Evolutionary conservation across 2,329 filamentous ascomycete species (phyloP).

Genomic region (Beauveria sp.): DNA sequence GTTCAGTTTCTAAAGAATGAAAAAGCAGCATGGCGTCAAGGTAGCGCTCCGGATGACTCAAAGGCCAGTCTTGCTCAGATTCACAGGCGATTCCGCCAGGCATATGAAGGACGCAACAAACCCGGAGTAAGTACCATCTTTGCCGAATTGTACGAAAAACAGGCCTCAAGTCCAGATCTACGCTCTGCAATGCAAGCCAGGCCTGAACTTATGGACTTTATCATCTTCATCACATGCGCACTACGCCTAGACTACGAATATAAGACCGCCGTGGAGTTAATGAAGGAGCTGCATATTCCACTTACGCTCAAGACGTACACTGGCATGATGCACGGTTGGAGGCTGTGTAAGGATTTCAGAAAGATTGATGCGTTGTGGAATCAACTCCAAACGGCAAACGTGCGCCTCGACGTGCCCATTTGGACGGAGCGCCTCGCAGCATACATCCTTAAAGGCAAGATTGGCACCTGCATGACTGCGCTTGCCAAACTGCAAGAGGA

Average conservation of each 20-base stretch:
- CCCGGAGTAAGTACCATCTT: slow-evolving; percentile 25
- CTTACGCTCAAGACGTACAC: slow-evolving; percentile 64
- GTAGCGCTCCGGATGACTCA: not conserved
- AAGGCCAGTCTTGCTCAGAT: slow-evolving; percentile 14
- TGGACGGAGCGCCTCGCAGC: slow-evolving; percentile 67
- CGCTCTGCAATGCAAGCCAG: slow-evolving; percentile 23
- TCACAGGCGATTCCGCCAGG: slow-evolving; percentile 23
- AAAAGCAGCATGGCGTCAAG: slow-evolving; percentile 18
- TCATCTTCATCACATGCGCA: slow-evolving; percentile 33
- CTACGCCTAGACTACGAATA: slow-evolving; percentile 21
- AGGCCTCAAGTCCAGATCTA: slow-evolving; percentile 20
- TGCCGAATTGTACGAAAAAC: slow-evolving; percentile 22
- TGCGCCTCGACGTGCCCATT: slow-evolving; percentile 54
- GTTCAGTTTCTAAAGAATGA: slow-evolving; percentile 18
- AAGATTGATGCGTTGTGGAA: slow-evolving; percentile 61
- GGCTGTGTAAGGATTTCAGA: slow-evolving; percentile 47
- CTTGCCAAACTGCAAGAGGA: slow-evolving; percentile 57
- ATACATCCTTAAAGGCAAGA: slow-evolving; percentile 48
- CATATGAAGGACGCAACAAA: slow-evolving; percentile 23
- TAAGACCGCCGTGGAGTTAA: slow-evolving; percentile 33
- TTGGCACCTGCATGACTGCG: slow-evolving; percentile 51
- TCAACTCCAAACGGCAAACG: slow-evolving; percentile 48
- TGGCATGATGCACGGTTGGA: slow-evolving; percentile 65
- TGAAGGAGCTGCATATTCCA: slow-evolving; percentile 40
- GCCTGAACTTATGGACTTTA: slow-evolving; percentile 31